Conservation (phyloP, 2,329 filamentous ascomycete genomes). For the Endothia cerciana region DNA sequence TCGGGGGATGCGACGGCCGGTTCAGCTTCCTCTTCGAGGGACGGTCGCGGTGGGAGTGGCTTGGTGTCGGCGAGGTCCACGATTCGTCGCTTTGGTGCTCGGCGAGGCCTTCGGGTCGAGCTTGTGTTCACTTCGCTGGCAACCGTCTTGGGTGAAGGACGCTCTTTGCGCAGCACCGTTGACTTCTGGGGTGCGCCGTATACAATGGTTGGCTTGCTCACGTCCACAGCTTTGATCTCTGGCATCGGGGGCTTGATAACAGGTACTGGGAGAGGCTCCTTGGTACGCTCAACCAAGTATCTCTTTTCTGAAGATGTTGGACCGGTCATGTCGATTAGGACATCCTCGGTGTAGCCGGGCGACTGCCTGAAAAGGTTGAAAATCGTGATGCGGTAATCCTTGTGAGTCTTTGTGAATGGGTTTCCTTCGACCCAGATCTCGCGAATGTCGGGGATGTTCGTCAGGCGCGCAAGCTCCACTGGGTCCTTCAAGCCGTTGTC, state of each 20-base stretch:
- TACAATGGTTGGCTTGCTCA: slow-evolving; percentile 69
- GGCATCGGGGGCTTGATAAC: slow-evolving; percentile 72
- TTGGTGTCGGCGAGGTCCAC: slow-evolving; percentile 66
- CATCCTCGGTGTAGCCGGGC: slow-evolving; percentile 87
- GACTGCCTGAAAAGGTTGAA: slow-evolving; percentile 95
- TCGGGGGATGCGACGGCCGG: slow-evolving; percentile 33
- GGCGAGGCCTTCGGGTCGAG: slow-evolving; percentile 60
- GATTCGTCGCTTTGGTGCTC: slow-evolving; percentile 65
- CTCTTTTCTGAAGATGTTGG: slow-evolving; percentile 87
- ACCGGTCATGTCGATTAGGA: slow-evolving; percentile 82
- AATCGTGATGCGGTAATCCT: slow-evolving; percentile 83
- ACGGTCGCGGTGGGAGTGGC: slow-evolving; percentile 37
- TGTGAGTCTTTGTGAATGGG: slow-evolving; percentile 85
- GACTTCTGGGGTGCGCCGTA: slow-evolving; percentile 56
- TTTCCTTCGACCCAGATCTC: slow-evolving; percentile 95
- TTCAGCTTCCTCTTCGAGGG: slow-evolving; percentile 32
- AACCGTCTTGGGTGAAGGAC: slow-evolving; percentile 54
- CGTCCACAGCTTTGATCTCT: slow-evolving; percentile 65
- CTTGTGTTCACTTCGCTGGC: slow-evolving; percentile 62
- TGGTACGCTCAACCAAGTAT: slow-evolving; percentile 78
- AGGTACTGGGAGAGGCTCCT: slow-evolving; percentile 75
- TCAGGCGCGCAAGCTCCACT: slow-evolving; percentile 85
- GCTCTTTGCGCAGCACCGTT: slow-evolving; percentile 62
- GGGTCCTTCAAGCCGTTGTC: slow-evolving; percentile 93
- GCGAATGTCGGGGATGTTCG: slow-evolving; percentile 85